Conservation (phyloP, 1,284 basidiomycete genomes). For the Microbotryum lychnidis-dioicae region DNA sequence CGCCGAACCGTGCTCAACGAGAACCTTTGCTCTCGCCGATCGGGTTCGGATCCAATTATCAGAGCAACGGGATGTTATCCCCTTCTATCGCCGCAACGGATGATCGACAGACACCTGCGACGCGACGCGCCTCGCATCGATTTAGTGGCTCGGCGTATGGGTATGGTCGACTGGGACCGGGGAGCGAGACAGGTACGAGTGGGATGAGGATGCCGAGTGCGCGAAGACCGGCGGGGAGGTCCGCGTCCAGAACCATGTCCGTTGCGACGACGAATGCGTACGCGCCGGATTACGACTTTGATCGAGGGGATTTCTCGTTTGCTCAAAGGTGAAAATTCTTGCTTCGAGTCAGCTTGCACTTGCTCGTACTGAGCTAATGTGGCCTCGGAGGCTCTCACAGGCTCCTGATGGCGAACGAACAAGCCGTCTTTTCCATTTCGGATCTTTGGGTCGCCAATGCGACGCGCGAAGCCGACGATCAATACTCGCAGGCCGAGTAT, state of each 20-base stretch:
- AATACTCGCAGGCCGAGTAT: constrained; percentile 37
- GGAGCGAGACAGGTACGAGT: constrained; percentile 6
- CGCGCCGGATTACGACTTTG: constrained; percentile 30
- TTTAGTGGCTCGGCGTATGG: constrained; percentile 67
- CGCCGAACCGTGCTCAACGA: neutral
- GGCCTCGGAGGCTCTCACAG: constrained; percentile 38
- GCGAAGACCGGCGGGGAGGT: neutral
- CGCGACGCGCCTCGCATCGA: constrained; percentile 51
- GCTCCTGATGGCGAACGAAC: constrained; percentile 79
- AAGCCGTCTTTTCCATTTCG: constrained; percentile 76
- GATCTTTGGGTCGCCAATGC: constrained; percentile 90
- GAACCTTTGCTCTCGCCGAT: no score
- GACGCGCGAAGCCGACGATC: constrained; percentile 67
- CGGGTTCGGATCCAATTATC: no score
- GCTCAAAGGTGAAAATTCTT: constrained; percentile 51
- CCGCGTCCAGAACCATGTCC: neutral
- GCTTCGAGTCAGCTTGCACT: neutral
- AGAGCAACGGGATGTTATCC: no score
- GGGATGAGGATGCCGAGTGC: constrained; percentile 19
- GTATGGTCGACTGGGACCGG: constrained; percentile 42
- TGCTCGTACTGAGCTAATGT: neutral
- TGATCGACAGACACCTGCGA: constrained; percentile 30
- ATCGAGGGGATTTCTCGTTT: constrained; percentile 49
- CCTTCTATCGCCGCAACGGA: no score
- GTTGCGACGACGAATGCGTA: constrained; percentile 24